A percentile compares a stretch with the other conserved stretches of the same genome.
Evolutionary conservation across 805 yeast species (phyloP).

Genomic region (Yarrowia sp.): DNA sequence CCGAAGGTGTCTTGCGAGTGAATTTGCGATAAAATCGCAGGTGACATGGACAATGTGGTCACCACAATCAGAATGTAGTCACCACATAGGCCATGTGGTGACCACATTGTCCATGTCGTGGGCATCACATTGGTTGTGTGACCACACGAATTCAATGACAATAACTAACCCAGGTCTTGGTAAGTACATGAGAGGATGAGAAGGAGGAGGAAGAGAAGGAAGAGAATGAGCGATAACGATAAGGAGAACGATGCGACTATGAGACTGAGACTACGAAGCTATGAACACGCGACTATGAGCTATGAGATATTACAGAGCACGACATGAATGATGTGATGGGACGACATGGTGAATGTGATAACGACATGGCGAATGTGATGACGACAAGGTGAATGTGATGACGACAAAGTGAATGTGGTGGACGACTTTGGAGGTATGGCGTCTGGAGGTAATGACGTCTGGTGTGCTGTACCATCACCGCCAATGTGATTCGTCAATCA

Average conservation of each 20-base stretch:
- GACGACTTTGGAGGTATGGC: no score
- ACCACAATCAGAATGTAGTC: not conserved
- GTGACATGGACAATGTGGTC: not conserved
- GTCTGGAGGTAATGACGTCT: no score
- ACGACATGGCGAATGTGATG: not conserved
- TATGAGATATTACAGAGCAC: no score
- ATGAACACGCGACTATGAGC: not conserved
- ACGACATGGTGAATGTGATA: not conserved
- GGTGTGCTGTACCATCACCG: no score
- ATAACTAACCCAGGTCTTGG: conserved; percentile 42
- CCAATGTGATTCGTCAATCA: no score
- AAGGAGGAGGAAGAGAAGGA: not conserved
- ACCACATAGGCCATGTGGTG: not conserved
- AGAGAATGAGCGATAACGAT: no score
- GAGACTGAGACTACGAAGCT: no score
- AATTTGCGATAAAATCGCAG: no score
- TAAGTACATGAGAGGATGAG: conserved; percentile 2
- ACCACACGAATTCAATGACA: not conserved
- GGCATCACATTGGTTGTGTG: not conserved
- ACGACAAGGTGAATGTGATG: not conserved
- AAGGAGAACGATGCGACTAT: not conserved
- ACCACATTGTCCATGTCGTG: not conserved
- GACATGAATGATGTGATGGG: not conserved
- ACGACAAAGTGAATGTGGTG: no score
- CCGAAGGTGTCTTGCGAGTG: no score